phyloP scores from a whole-genome alignment of 495 filamentous ascomycete species.

The Hypoxylon lenormandii region DNA sequence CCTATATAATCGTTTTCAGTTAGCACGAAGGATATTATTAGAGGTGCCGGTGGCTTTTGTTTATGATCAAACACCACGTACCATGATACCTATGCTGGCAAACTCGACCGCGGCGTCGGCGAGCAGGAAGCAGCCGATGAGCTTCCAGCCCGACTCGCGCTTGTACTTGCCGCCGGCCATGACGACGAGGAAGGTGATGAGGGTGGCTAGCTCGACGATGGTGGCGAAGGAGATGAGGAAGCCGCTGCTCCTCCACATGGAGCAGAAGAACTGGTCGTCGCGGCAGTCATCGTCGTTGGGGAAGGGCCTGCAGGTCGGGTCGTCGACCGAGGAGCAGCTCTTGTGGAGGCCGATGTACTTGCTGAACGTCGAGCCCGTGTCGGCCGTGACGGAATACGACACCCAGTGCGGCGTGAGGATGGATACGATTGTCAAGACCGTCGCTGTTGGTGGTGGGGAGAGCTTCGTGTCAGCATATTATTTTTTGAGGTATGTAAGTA shows the following conservation, averaged over 20 bases:
- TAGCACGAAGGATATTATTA: not conserved
- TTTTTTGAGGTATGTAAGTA: not conserved
- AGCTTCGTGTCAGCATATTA: constrained; percentile 33
- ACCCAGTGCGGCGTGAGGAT: constrained; percentile 85
- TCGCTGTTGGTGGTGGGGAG: constrained; percentile 71
- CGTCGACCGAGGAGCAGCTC: constrained; percentile 71
- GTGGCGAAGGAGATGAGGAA: constrained; percentile 87
- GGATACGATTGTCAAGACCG: constrained; percentile 77
- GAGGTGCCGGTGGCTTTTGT: not conserved
- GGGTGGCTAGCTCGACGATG: constrained; percentile 77
- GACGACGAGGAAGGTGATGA: constrained; percentile 80
- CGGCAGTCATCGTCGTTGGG: constrained; percentile 75
- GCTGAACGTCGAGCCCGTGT: constrained; percentile 65
- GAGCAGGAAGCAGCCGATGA: constrained; percentile 72
- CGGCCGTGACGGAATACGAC: constrained; percentile 71
- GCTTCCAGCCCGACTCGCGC: constrained; percentile 80
- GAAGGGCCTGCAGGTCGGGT: constrained; percentile 62
- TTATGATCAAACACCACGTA: constrained; percentile 60
- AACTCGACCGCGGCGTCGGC: constrained; percentile 72
- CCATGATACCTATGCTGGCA: constrained; percentile 80
- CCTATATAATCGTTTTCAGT: constrained; percentile 65
- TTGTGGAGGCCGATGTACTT: constrained; percentile 83
- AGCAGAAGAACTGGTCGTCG: constrained; percentile 82
- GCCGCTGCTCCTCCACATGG: constrained; percentile 87
- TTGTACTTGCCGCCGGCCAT: constrained; percentile 80